Conservation (phyloP, 2,329 filamentous ascomycete genomes). For the Pseudodiploospora longispora region DNA sequence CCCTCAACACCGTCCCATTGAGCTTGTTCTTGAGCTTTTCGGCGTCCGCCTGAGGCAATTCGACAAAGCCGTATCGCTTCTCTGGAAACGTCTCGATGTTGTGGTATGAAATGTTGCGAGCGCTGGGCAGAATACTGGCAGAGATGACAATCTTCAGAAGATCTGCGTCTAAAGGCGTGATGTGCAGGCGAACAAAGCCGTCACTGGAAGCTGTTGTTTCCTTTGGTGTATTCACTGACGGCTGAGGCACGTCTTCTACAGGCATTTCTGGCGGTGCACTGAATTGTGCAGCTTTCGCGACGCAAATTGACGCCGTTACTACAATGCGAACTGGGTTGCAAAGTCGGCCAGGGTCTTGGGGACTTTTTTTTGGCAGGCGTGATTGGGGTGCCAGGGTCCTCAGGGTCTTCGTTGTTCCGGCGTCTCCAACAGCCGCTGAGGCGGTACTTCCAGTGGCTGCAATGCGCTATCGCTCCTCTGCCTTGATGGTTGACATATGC, state of each 20-base stretch:
- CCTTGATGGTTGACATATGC: too few relatives aligned
- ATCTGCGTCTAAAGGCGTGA: conserved; percentile 73
- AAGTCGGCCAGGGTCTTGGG: too few relatives aligned
- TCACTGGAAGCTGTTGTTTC: conserved; percentile 6
- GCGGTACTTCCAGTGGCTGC: too few relatives aligned
- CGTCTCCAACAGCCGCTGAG: too few relatives aligned
- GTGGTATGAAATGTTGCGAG: conserved; percentile 83
- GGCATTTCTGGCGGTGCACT: conserved; percentile 14
- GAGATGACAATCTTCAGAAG: conserved; percentile 67
- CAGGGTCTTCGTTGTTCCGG: too few relatives aligned
- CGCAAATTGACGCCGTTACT: too few relatives aligned
- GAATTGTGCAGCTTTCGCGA: too few relatives aligned
- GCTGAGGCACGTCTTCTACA: conserved; percentile 10
- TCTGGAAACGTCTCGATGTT: conserved; percentile 81
- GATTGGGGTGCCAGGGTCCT: too few relatives aligned
- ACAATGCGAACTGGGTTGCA: too few relatives aligned
- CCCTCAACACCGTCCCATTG: conserved; percentile 77
- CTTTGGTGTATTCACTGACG: conserved; percentile 3
- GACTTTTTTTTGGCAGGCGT: too few relatives aligned
- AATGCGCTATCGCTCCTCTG: too few relatives aligned
- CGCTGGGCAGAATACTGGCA: conserved; percentile 54
- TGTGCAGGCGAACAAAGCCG: conserved; percentile 55
- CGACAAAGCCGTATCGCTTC: conserved; percentile 81
- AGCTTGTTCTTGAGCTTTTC: conserved; percentile 89
- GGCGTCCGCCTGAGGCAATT: conserved; percentile 71